Percentiles rank a stretch among this genome's conserved stretches.
Evolutionary conservation across 192 early-diverging fungal species (phyloP).

Genomic region (Backusella luteola): DNA sequence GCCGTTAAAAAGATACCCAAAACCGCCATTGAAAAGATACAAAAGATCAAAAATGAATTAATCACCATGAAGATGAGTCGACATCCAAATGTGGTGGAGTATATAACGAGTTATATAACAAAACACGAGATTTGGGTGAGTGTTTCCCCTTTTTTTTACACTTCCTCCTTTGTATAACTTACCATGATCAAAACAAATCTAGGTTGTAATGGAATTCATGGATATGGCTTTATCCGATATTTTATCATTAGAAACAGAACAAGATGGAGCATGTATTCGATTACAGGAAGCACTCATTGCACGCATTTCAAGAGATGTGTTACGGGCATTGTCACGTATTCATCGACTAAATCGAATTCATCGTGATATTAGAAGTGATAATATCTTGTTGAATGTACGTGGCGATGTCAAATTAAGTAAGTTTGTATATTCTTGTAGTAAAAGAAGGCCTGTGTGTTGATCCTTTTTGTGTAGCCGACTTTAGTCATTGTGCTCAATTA

Average conservation of each 20-base stretch:
- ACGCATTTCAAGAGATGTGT: constrained; percentile 80
- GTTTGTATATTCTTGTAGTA: background rate
- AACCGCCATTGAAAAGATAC: constrained; percentile 83
- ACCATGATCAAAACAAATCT: background rate
- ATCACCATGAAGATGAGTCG: constrained; percentile 83
- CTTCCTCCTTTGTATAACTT: background rate
- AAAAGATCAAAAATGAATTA: constrained; percentile 88
- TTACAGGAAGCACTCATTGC: constrained; percentile 57
- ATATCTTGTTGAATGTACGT: constrained; percentile 77
- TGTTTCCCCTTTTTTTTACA: background rate
- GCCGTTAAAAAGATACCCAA: constrained; percentile 93
- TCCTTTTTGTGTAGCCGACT: constrained; percentile 64
- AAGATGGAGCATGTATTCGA: constrained; percentile 43
- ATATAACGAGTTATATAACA: constrained; percentile 80
- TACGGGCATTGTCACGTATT: constrained; percentile 75
- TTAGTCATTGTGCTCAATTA: constrained; percentile 93
- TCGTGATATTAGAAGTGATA: constrained; percentile 91
- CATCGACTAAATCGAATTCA: constrained; percentile 85
- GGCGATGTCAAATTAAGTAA: constrained; percentile 85
- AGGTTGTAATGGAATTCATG: constrained; percentile 97
- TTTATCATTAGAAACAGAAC: constrained; percentile 84
- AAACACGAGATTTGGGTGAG: constrained; percentile 83
- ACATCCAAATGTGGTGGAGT: constrained; percentile 95
- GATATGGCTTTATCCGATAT: constrained; percentile 95
- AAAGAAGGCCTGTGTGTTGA: background rate